These are phyloP conservation scores for Grammothele lineata DNA, from an alignment of 768 basidiomycete genomes.

Conservation along the genomic window DNA sequence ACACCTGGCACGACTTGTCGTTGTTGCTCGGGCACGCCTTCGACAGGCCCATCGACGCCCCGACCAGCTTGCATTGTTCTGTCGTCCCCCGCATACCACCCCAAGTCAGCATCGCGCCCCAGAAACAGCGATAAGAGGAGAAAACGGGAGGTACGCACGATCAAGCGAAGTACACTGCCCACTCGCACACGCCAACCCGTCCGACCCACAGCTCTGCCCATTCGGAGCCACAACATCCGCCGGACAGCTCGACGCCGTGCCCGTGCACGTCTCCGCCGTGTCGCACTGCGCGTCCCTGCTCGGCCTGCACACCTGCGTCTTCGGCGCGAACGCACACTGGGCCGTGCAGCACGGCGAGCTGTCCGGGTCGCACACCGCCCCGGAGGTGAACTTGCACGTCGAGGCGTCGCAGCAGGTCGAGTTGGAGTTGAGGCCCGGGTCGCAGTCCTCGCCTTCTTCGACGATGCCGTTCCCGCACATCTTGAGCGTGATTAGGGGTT, in stretches of 20 bases:
- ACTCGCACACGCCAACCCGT: slow-evolving; percentile 66
- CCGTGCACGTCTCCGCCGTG: slow-evolving; percentile 68
- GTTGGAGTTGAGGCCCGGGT: slow-evolving; percentile 60
- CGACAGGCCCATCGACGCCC: slow-evolving; percentile 66
- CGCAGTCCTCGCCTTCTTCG: slow-evolving; percentile 82
- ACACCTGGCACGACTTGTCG: slow-evolving; percentile 70
- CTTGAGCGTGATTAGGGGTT: slow-evolving; percentile 52
- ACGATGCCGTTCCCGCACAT: slow-evolving; percentile 86
- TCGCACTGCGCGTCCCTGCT: slow-evolving; percentile 67
- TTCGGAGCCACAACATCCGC: slow-evolving; percentile 56
- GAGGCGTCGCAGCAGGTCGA: slow-evolving; percentile 70
- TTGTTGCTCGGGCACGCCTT: slow-evolving; percentile 59
- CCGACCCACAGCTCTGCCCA: slow-evolving; percentile 62
- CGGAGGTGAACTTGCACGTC: slow-evolving; percentile 70
- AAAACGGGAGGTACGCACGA: slow-evolving; percentile 46
- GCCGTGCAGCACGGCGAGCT: slow-evolving; percentile 73
- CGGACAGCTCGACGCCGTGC: slow-evolving; percentile 70
- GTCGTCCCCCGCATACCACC: slow-evolving; percentile 5
- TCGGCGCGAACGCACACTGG: slow-evolving; percentile 65
- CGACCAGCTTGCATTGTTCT: slow-evolving; percentile 77
- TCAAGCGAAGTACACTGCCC: slow-evolving; percentile 75
- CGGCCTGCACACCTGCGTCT: slow-evolving; percentile 67
- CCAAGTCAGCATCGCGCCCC: neutral
- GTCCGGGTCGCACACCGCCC: slow-evolving; percentile 74
- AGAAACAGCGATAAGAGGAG: neutral